Conservation (phyloP, 257 asterid genomes). For the Nicotiana attenuata region DNA sequence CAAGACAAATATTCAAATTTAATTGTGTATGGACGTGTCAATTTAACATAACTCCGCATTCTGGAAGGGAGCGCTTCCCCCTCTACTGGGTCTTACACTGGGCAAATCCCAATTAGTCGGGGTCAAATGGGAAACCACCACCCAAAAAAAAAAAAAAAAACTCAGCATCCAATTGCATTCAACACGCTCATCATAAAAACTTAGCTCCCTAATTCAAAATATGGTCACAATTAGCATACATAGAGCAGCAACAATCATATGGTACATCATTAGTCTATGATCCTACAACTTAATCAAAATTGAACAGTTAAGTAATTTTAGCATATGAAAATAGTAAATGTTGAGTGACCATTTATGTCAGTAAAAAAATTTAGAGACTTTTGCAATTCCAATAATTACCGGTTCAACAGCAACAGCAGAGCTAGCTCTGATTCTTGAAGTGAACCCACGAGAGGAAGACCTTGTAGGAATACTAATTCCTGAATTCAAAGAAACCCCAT, state of each 20-base stretch:
- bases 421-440: constrained; percentile 47
- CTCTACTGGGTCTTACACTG: no score
- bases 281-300: neutral
- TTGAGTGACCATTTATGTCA: no score
- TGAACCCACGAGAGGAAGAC: constrained; percentile 17
- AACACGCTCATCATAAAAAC: neutral
- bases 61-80: no score
- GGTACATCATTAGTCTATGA: neutral
- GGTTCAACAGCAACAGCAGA: constrained; percentile 52
- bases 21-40: neutral
- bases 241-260: neutral
- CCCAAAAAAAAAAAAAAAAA: no score
- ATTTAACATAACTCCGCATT: neutral
- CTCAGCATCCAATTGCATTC: neutral
- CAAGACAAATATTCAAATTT: neutral
- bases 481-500: constrained; percentile 24
- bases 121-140: no score
- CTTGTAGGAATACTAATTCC: constrained; percentile 22
- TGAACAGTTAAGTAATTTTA: no score
- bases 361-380: neutral
- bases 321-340: no score
- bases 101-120: no score
- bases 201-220: neutral
- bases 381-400: constrained; percentile 28
- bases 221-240: neutral